Evolutionary conservation across 163 green algal species (phyloP), one percentile per base, ranked within the genome.

Genomic region (Scenedesmus sp.): DNA sequence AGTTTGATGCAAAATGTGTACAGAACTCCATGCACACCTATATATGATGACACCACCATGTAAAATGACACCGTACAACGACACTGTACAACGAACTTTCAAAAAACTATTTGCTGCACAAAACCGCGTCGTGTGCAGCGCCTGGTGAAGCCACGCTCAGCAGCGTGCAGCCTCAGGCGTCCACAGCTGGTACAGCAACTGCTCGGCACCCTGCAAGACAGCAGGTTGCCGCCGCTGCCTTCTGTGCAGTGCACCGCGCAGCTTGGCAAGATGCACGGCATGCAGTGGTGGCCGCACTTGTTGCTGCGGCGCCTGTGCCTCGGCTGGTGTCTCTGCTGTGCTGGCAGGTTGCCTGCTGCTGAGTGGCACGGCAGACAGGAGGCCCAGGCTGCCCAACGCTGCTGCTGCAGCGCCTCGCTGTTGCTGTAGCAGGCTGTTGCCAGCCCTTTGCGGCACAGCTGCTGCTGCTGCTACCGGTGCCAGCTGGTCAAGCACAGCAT

Each of bases 141-240:
- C 9, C 7, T 56, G 40, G 5, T 1, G 22, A 53, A n/a, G 78
- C 43, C 61, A 42, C 78, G 16, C 65, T 76, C 30, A 76, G 30
- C 30, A 76, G 30, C 65, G 37, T 40, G 40, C 76, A 83, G 42
- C 76, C 22, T 56, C 40, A 53, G 76, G 76, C 7, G 76, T 20
- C 76, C 76, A 83, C 76, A 83, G 43, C 26, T 56, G 37, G 24
- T 59, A 83, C 42, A 83, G 76, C 76, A 83, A 6, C 20, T 20
- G 37, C 24, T 46, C 40, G 37, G 40, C 26, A 24, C 18, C 42
- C 26, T 22, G 24, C 76, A 49, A 37, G 18, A 16, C 73, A 82
- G 73, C 35, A 33, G 33, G 33, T 40, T 42, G 22, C 16, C 42
- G 40, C 76, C 40, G 40, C 76, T 40, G 42, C 76, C 9, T 76